phyloP scores from a whole-genome alignment of 768 basidiomycete genomes.

The Leccinum rimulosum region DNA sequence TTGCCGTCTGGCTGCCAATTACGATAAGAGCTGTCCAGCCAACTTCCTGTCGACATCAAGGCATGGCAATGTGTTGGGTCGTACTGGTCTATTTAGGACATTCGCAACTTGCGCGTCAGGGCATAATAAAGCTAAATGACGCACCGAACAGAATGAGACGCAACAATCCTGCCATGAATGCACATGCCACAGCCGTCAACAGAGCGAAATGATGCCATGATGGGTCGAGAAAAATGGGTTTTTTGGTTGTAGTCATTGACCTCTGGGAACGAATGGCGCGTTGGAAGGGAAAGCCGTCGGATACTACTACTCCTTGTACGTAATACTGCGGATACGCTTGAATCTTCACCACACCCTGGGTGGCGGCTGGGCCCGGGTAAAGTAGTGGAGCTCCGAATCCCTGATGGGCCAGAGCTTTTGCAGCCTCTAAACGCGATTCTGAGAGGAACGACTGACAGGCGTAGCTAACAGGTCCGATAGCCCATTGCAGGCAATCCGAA shows the following conservation, averaged over 20 bases:
- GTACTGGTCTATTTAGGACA: slow-evolving; percentile 49
- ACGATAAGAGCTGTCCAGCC: slow-evolving; percentile 63
- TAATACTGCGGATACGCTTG: neutral
- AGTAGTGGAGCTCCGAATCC: too few relatives aligned
- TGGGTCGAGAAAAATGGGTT: slow-evolving; percentile 36
- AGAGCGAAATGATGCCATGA: slow-evolving; percentile 53
- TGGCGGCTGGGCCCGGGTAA: too few relatives aligned
- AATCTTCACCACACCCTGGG: neutral
- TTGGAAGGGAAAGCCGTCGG: neutral
- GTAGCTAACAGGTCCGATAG: too few relatives aligned
- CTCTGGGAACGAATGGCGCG: slow-evolving; percentile 1
- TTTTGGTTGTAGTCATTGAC: slow-evolving; percentile 28
- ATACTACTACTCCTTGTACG: neutral
- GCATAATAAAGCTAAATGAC: slow-evolving; percentile 14
- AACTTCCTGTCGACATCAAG: slow-evolving; percentile 68
- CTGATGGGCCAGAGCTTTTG: too few relatives aligned
- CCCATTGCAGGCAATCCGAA: neutral
- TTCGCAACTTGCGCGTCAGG: slow-evolving; percentile 1
- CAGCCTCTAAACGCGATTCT: too few relatives aligned
- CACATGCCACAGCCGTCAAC: slow-evolving; percentile 36
- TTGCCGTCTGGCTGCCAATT: slow-evolving; percentile 88
- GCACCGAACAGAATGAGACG: slow-evolving; percentile 45
- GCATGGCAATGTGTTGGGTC: slow-evolving; percentile 76
- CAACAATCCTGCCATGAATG: slow-evolving; percentile 42
- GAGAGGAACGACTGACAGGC: too few relatives aligned